phyloP scores from a whole-genome alignment of 768 basidiomycete species.

The Multifurca ochricompacta region DNA sequence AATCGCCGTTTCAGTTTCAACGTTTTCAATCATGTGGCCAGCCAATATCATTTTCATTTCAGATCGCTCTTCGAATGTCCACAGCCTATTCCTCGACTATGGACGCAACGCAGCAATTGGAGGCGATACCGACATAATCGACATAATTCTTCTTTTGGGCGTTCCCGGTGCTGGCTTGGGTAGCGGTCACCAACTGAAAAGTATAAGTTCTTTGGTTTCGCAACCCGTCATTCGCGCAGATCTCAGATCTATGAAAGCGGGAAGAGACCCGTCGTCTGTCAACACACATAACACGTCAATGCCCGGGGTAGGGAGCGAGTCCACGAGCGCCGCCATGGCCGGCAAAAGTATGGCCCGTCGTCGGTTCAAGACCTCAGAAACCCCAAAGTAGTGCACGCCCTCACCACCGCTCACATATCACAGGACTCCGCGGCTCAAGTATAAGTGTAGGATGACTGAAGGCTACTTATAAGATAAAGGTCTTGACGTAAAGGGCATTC shows the following conservation, averaged over 20 bases:
- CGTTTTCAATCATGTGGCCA: neutral
- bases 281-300: neutral
- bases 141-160: neutral
- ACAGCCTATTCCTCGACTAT: neutral
- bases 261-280: neutral
- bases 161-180: neutral
- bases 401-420: neutral
- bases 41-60: neutral
- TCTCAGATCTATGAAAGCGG: neutral
- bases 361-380: neutral
- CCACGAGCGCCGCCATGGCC: neutral
- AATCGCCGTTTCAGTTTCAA: neutral
- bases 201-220: neutral
- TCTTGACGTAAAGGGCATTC: constrained; percentile 14
- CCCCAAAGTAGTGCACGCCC: neutral
- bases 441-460: neutral
- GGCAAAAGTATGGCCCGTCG: neutral
- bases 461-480: neutral
- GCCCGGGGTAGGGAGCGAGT: neutral
- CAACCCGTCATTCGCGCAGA: neutral
- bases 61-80: neutral
- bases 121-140: neutral
- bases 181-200: neutral
- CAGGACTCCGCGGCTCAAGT: constrained; percentile 5
- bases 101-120: neutral